A percentile compares a stretch with the other conserved stretches of the same genome.
Evolutionary conservation across 495 filamentous ascomycete species (phyloP).

Genomic region (Xylaria longipes): DNA sequence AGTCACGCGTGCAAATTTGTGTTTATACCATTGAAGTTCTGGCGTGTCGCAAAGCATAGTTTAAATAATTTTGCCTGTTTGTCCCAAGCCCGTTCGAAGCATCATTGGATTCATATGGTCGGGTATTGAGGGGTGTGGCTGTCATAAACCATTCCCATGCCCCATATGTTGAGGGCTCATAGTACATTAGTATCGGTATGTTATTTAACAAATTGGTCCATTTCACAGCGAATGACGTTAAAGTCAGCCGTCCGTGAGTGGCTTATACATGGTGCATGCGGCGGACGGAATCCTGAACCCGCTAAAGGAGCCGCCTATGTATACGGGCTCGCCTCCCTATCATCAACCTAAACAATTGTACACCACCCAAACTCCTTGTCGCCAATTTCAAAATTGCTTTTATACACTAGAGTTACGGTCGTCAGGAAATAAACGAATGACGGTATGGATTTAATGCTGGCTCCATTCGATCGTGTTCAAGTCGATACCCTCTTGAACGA

Average conservation of each 20-base stretch:
- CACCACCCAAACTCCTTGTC: slow-evolving; percentile 17
- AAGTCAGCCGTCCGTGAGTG: neutral
- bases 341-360: slow-evolving; percentile 4
- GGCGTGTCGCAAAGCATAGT: neutral
- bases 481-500: slow-evolving; percentile 96
- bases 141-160: neutral
- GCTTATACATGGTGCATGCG: slow-evolving; percentile 1
- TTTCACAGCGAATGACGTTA: neutral
- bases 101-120: neutral
- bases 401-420: slow-evolving; percentile 17
- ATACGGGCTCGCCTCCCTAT: neutral
- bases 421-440: neutral
- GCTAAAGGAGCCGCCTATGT: neutral
- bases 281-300: neutral
- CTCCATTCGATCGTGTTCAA: slow-evolving; percentile 98
- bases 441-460: slow-evolving; percentile 69
- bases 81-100: neutral
- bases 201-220: neutral
- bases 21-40: neutral
- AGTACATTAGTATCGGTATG: slow-evolving; percentile 10
- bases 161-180: neutral
- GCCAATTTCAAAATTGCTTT: slow-evolving; percentile 8
- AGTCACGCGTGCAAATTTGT: neutral
- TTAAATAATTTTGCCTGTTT: neutral
- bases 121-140: neutral